Percentiles rank a stretch among this genome's conserved stretches.
phyloP scores from a whole-genome alignment of 2,329 filamentous ascomycete genomes.

The Fusarium vanettenii region DNA sequence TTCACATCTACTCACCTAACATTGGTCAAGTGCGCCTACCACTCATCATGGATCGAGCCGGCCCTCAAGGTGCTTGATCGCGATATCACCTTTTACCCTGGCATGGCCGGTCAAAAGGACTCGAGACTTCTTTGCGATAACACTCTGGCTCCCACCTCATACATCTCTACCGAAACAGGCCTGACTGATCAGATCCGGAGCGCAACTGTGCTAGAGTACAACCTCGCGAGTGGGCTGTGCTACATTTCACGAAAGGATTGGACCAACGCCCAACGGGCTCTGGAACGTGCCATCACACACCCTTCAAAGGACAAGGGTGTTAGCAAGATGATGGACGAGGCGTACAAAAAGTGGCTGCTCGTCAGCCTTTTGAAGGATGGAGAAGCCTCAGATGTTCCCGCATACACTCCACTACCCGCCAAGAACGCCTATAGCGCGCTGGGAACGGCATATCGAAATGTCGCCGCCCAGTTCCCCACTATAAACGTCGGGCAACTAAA shows the following conservation, averaged over 20 bases:
- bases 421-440: constrained; percentile 68
- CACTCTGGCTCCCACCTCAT: constrained; percentile 60
- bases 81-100: constrained; percentile 74
- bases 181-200: constrained; percentile 67
- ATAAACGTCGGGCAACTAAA: constrained; percentile 66
- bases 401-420: constrained; percentile 63
- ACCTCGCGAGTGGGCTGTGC: constrained; percentile 72
- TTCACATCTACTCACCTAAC: constrained; percentile 73
- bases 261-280: constrained; percentile 69
- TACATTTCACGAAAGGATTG: constrained; percentile 72
- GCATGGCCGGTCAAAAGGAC: constrained; percentile 51
- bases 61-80: constrained; percentile 73
- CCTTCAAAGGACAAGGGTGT: constrained; percentile 71
- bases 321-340: constrained; percentile 85
- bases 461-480: constrained; percentile 76
- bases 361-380: constrained; percentile 79
- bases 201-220: constrained; percentile 73
- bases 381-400: constrained; percentile 65
- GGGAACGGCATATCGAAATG: constrained; percentile 75
- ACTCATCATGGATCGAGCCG: constrained; percentile 62
- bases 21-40: constrained; percentile 69
- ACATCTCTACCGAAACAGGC: constrained; percentile 68
- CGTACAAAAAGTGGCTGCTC: constrained; percentile 92
- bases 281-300: constrained; percentile 74
- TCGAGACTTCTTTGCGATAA: constrained; percentile 59